Base-by-base conservation (phyloP, 495 filamentous ascomycete species). In the Barbatosphaeria neglecta region DNA sequence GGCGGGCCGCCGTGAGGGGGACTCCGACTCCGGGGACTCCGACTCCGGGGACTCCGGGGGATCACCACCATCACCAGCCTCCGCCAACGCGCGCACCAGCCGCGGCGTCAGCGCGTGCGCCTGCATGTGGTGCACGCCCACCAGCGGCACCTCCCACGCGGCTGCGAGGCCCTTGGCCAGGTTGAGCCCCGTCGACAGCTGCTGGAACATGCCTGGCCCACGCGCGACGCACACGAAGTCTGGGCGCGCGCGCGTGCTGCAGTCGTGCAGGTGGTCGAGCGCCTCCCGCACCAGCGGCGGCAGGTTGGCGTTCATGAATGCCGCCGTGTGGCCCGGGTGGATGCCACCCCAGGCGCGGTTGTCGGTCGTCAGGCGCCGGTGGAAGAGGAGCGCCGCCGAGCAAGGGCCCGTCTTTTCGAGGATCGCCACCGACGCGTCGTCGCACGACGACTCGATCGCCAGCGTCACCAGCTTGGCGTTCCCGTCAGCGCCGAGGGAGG, bases 61-160 rank as follows among this genome's bases (percentile, higher is more conserved):
- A n/a, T n/a, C n/a, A n/a, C n/a, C n/a, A n/a, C n/a, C n/a, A n/a
- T n/a, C n/a, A n/a, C n/a, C n/a, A n/a, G n/a, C n/a, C n/a, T 15
- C 33, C 18, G 28, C 23, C 13, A 94, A 61, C 3, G 84, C 84
- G 9, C 70, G 61, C 2, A 86, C 78, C n/a, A 98, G 77, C 3
- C 84, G 75, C 6, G 90, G 85, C 6, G 92, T 97, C 41, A 98
- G 61, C 3, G 90, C 79, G 62, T 98, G 92, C 13, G 90, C 92
- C 59, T 96, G 90, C 92, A 98, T 97, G 62, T 98, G 92, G 55
- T 98, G 81, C 0, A 96, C 86, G 0, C 78, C 92, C 2, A 96
- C 59, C 22, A 97, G 64, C 3, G 90, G 88, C 2, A 87, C 69
- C 42, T 82, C 73, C 86, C 83, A 90, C 27, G 84, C 89, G 22